A percentile compares a stretch with the other conserved stretches of the same genome.
Evolutionary conservation across 2,329 filamentous ascomycete species (phyloP).

Genomic region (Thielaviopsis punctulata): DNA sequence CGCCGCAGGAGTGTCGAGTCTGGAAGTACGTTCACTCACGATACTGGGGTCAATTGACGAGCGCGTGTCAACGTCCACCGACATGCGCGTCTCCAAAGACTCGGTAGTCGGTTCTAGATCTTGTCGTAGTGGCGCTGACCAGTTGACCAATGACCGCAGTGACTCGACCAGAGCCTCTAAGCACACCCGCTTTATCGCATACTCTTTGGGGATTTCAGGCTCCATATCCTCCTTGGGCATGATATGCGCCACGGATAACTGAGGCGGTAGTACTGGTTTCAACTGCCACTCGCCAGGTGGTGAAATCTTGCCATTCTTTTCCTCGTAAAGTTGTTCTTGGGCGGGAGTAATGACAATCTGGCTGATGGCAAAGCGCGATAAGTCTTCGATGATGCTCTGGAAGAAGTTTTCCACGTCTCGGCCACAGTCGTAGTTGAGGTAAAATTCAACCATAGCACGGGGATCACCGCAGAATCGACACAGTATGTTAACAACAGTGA

Average conservation of each 20-base stretch:
- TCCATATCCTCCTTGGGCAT: slow-evolving; percentile 41
- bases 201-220: slow-evolving; percentile 67
- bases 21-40: slow-evolving; percentile 37
- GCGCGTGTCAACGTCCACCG: slow-evolving; percentile 30
- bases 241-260: slow-evolving; percentile 66
- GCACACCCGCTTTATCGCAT: slow-evolving; percentile 76
- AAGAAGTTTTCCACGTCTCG: slow-evolving; percentile 93
- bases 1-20: slow-evolving; percentile 28
- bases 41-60: slow-evolving; percentile 52
- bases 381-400: slow-evolving; percentile 82
- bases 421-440: slow-evolving; percentile 97
- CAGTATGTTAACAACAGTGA: slow-evolving; percentile 75
- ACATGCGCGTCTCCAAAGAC: slow-evolving; percentile 22
- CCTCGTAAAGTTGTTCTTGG: slow-evolving; percentile 77
- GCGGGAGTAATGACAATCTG: slow-evolving; percentile 57
- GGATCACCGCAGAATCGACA: slow-evolving; percentile 74
- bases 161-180: slow-evolving; percentile 80
- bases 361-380: slow-evolving; percentile 70
- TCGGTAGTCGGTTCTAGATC: slow-evolving; percentile 27
- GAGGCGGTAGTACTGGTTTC: slow-evolving; percentile 69
- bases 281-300: slow-evolving; percentile 66
- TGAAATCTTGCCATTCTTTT: slow-evolving; percentile 47
- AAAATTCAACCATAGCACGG: slow-evolving; percentile 78
- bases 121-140: slow-evolving; percentile 52
- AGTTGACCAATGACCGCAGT: slow-evolving; percentile 76